Conservation (phyloP, 495 filamentous ascomycete species). For the Penicillium odoratum region DNA sequence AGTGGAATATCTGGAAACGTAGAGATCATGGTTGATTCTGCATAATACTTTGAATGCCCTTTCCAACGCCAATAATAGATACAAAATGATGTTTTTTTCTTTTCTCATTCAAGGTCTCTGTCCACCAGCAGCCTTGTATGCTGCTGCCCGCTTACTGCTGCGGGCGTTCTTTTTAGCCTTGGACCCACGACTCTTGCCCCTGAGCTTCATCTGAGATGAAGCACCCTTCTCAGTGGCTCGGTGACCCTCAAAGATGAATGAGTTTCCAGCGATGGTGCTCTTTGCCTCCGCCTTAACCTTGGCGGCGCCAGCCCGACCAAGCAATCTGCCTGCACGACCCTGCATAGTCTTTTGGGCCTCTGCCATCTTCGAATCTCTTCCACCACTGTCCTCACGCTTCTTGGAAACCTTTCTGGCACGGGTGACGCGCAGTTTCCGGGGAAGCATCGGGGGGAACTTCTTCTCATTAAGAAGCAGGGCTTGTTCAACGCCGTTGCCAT, state of each 20-base stretch:
- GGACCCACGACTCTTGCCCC: conserved; percentile 58
- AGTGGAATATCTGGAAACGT: conserved; percentile 1
- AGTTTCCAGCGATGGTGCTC: conserved; percentile 46
- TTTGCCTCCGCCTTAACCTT: conserved; percentile 53
- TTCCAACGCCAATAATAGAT: conserved; percentile 23
- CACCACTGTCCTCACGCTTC: conserved; percentile 54
- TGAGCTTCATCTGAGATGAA: conserved; percentile 59
- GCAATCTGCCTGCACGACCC: conserved; percentile 78
- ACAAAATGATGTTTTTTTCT: conserved; percentile 12
- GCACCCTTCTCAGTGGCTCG: conserved; percentile 66
- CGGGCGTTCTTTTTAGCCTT: conserved; percentile 53
- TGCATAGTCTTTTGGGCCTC: conserved; percentile 68
- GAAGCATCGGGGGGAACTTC: conserved; percentile 89
- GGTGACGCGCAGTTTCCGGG: conserved; percentile 80
- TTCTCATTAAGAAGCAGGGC: conserved; percentile 84
- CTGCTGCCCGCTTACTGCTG: conserved; percentile 59
- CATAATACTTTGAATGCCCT: conserved; percentile 25
- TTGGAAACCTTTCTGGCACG: conserved; percentile 78
- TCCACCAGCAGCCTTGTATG: conserved; percentile 62
- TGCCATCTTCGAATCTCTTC: conserved; percentile 55
- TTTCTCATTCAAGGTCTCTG: conserved; percentile 35
- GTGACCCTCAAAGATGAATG: conserved; percentile 86
- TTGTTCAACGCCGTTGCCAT: conserved; percentile 81
- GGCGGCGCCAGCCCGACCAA: conserved; percentile 75
- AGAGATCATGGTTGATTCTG: conserved; percentile 16